Base-by-base conservation (phyloP, 2,329 filamentous ascomycete species). In the Annulohypoxylon truncatum region DNA sequence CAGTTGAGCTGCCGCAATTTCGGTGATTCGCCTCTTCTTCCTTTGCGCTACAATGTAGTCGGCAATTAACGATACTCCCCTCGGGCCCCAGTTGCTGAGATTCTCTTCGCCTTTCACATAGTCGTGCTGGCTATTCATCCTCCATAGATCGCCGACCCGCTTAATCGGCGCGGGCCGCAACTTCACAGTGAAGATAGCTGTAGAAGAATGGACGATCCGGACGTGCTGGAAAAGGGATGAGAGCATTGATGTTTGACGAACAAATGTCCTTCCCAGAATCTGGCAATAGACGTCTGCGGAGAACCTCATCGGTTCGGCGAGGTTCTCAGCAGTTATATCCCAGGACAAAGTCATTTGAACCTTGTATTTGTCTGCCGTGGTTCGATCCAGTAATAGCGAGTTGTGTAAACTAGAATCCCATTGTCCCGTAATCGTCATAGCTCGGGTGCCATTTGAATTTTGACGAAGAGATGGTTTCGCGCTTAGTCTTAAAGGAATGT, bases 91-190 rank as follows among this genome's bases (percentile, higher is more conserved):
- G 61, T 89, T 89, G 2, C 85, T 89, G 38, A 99, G 83, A 51
- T 90, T 86, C 78, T 99, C 96, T 79, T 99, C 94, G 59, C 96
- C 96, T 78, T 97, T 97, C 73, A 99, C 92, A 76, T 97, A 98
- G 77, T 97, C 93, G 74, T 97, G 92, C 64, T 93, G 90, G 13
- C 94, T 98, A 78, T 94, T 96, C 89, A 98, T 93, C 58, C 96
- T 89, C 96, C 96, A 99, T 10, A 99, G 84, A 77, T 99, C 96
- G 2, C 93, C 93, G 0, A 94, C 93, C 48, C 93, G 88, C 79
- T 97, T 97, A 53, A 97, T 94, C 2, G 94, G 94, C 6, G 93
- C 90, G 0, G 96, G 96, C 28, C 93, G 90, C 78, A 98, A 90
- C 4, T 90, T 90, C 52, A 98, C 82, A 1, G 92, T 94, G 79